Evolutionary conservation across 495 filamentous ascomycete genomes (phyloP).

Genomic region (Penicillium parvum): DNA sequence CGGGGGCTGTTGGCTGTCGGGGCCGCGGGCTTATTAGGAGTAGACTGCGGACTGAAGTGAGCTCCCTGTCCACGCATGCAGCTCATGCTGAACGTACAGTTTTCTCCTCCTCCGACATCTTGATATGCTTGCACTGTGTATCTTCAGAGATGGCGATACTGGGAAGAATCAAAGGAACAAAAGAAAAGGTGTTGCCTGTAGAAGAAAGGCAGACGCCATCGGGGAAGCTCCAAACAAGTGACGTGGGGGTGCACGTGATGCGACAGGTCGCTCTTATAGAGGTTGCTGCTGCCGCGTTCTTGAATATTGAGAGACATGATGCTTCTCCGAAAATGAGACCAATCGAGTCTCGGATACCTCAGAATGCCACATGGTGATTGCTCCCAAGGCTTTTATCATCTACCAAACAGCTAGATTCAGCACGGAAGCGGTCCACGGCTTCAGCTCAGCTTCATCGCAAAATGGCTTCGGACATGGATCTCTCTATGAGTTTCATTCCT

Average conservation of each 20-base stretch:
- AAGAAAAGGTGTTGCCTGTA: conserved; percentile 22
- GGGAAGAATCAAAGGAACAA: conserved; percentile 7
- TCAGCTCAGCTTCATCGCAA: conserved; percentile 7
- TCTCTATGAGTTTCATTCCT: conserved; percentile 64
- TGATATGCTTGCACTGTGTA: conserved; percentile 1
- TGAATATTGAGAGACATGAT: background rate
- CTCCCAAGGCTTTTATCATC: background rate
- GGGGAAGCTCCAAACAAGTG: conserved; percentile 37
- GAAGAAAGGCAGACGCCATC: conserved; percentile 25
- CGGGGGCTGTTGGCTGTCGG: conserved; percentile 31
- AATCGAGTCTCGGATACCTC: background rate
- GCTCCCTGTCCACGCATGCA: conserved; percentile 9
- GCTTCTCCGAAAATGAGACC: conserved; percentile 1
- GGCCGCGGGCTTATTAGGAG: conserved; percentile 31
- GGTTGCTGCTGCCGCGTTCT: conserved; percentile 5
- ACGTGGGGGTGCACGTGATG: conserved; percentile 38
- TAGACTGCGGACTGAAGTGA: conserved; percentile 27
- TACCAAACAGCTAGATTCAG: background rate
- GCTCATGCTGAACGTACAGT: conserved; percentile 25
- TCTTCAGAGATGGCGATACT: background rate
- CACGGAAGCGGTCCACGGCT: too few relatives aligned
- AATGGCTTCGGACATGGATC: conserved; percentile 49
- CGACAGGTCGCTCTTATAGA: conserved; percentile 20
- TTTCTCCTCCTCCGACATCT: conserved; percentile 42
- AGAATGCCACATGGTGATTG: conserved; percentile 1